Base-by-base conservation (phyloP, 2,329 filamentous ascomycete species). In the Rutstroemia sp. region DNA sequence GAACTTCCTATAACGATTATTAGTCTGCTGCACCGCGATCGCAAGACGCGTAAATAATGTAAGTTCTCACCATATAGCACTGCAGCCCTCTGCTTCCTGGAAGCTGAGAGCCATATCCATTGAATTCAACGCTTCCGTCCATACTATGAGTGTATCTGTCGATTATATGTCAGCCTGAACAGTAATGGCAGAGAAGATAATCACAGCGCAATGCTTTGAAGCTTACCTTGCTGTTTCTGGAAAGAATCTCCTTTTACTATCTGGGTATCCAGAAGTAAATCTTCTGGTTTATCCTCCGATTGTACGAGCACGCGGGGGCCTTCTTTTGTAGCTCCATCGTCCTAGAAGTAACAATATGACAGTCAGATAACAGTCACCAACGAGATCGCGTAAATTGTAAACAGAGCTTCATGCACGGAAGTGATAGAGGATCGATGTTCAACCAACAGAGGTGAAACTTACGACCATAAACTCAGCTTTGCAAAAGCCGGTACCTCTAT, bases 31-130 rank as follows among this genome's bases (percentile, higher is more conserved):
- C 42, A 36, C 49, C 16, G 23, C 12, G 21, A 40, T n/a, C 25
- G n/a, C 4, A 5, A 21, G 36, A 51, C 46, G 27, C n/a, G 36
- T 39, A 30, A 7, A 54, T 36, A 25, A 25, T 34, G 51, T n/a
- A 40, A 40, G 25, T 51, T 25, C 70, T 67, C 74, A 95, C 94
- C 94, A 99, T 71, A 99, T 96, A 61, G 85, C 79, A 19, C 88
- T 83, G 73, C 94, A 99, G 47, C 92, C 94, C 64, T 97, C 94
- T 2, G 92, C 87, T 75, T 99, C 94, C 72, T 99, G 94, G 68
- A 99, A 99, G 70, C 92, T 96, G 61, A 99, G 80, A 45, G 94
- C 94, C 94, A 99, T 97, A 70, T 99, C 94, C 56, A 92, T 84
- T 57, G 88, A 88, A 74, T 86, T 94, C 58, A 70, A 73, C 4